These are phyloP conservation scores for Rauvolfia tetraphylla DNA, from an alignment of 257 asterid genomes.

Conservation along the genomic window DNA sequence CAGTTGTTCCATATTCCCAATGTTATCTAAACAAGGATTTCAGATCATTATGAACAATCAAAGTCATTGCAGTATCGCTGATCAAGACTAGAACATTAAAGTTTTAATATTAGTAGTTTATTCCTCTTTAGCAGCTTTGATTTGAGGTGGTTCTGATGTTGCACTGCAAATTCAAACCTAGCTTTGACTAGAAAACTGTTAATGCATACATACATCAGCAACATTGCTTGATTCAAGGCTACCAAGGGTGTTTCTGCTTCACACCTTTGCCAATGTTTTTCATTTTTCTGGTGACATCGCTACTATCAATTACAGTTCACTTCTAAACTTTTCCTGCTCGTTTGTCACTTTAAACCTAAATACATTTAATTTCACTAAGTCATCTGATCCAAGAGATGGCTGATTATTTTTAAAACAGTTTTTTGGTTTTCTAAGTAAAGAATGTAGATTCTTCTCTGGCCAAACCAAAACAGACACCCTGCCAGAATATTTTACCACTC, in stretches of 20 bases:
- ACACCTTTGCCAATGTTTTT: background rate
- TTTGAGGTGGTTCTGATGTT: background rate
- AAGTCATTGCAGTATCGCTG: slow-evolving; percentile 3
- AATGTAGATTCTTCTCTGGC: background rate
- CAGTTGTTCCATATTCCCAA: background rate
- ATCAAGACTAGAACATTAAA: slow-evolving; percentile 12
- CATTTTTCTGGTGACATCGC: background rate
- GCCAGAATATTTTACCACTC: background rate
- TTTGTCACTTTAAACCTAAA: background rate
- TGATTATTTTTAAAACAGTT: background rate
- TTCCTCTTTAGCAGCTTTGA: background rate
- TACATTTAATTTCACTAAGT: background rate
- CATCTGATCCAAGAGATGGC: background rate
- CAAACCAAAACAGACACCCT: background rate
- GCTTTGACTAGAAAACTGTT: background rate
- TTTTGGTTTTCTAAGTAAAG: background rate
- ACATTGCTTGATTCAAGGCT: no score
- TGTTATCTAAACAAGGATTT: background rate
- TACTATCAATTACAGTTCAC: background rate
- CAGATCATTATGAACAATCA: background rate
- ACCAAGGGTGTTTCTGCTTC: background rate
- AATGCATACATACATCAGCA: background rate
- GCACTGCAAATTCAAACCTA: background rate
- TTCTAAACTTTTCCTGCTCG: background rate
- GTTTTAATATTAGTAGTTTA: background rate